phyloP scores from a whole-genome alignment of 768 basidiomycete genomes.

The Mycena venus region DNA sequence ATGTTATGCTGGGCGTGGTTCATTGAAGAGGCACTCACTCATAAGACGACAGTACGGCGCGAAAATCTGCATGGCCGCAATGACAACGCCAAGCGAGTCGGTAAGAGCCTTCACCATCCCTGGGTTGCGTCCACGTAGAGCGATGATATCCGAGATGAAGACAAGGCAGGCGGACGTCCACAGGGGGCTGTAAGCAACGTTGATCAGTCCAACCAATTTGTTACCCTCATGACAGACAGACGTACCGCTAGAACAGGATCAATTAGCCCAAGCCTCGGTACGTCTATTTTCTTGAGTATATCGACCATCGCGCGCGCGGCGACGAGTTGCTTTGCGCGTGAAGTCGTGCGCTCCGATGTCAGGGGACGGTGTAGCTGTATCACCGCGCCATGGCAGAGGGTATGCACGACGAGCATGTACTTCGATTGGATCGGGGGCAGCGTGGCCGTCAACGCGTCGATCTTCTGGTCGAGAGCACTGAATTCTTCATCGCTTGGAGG shows the following conservation, averaged over 20 bases:
- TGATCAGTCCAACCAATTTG: no score
- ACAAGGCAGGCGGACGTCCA: slow-evolving; percentile 19
- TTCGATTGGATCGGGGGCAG: slow-evolving; percentile 14
- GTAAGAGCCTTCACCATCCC: not conserved
- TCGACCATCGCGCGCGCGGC: slow-evolving; percentile 15
- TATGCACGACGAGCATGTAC: slow-evolving; percentile 38
- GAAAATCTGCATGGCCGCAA: slow-evolving; percentile 7
- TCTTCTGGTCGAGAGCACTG: slow-evolving; percentile 32
- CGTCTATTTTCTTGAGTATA: slow-evolving; percentile 8
- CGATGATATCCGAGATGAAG: slow-evolving; percentile 1
- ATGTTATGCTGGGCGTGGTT: no score
- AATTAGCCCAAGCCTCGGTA: slow-evolving; percentile 9
- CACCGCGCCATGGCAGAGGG: slow-evolving; percentile 39
- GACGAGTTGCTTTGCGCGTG: slow-evolving; percentile 2
- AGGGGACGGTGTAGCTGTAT: slow-evolving; percentile 41
- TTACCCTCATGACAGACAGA: no score
- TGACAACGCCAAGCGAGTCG: not conserved
- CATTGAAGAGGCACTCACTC: slow-evolving; percentile 10
- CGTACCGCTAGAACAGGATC: slow-evolving; percentile 31
- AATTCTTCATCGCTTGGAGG: slow-evolving; percentile 36
- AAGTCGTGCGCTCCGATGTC: slow-evolving; percentile 7
- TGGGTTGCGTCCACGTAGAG: no score
- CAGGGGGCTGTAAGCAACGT: slow-evolving; percentile 9
- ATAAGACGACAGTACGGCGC: slow-evolving; percentile 22
- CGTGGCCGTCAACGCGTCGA: not conserved